Conservation (phyloP, 768 basidiomycete genomes). For the Boletus sensibilis region DNA sequence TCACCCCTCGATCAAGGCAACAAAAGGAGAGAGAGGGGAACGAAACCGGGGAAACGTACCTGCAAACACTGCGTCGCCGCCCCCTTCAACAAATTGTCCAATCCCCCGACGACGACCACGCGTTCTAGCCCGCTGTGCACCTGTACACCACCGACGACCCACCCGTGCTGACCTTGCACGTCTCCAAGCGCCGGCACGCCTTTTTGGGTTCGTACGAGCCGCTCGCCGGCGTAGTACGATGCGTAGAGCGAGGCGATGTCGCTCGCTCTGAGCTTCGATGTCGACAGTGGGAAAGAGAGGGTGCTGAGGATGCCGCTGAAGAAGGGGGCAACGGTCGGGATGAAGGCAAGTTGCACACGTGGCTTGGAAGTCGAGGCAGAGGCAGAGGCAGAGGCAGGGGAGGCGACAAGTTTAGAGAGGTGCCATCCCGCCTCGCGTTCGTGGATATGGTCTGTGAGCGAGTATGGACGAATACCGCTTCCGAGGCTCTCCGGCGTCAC, state of each 20-base stretch:
- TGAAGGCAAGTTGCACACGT: slow-evolving; percentile 69
- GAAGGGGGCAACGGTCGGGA: slow-evolving; percentile 88
- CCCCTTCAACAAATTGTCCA: slow-evolving; percentile 97
- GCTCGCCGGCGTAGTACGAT: slow-evolving; percentile 73
- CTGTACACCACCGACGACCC: slow-evolving; percentile 91
- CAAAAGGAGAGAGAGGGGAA: not conserved
- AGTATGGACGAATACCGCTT: slow-evolving; percentile 79
- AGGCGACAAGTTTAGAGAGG: slow-evolving; percentile 59
- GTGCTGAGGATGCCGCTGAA: slow-evolving; percentile 95
- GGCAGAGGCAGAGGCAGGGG: not conserved
- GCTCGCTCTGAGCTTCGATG: slow-evolving; percentile 57
- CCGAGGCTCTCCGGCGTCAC: slow-evolving; percentile 71
- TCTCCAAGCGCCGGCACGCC: slow-evolving; percentile 74
- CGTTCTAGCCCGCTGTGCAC: slow-evolving; percentile 86
- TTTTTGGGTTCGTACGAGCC: slow-evolving; percentile 63
- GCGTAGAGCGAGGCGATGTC: slow-evolving; percentile 76
- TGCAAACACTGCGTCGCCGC: slow-evolving; percentile 99
- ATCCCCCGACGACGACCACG: slow-evolving; percentile 91
- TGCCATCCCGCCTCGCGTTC: slow-evolving; percentile 92
- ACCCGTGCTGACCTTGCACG: slow-evolving; percentile 82
- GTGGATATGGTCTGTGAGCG: slow-evolving; percentile 97
- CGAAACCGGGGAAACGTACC: slow-evolving; percentile 45
- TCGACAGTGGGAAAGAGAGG: slow-evolving; percentile 74
- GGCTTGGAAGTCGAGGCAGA: slow-evolving; percentile 1
- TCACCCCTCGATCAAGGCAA: not conserved